Conservation (phyloP, 1,284 basidiomycete genomes). For the Nidula niveotomentosa region DNA sequence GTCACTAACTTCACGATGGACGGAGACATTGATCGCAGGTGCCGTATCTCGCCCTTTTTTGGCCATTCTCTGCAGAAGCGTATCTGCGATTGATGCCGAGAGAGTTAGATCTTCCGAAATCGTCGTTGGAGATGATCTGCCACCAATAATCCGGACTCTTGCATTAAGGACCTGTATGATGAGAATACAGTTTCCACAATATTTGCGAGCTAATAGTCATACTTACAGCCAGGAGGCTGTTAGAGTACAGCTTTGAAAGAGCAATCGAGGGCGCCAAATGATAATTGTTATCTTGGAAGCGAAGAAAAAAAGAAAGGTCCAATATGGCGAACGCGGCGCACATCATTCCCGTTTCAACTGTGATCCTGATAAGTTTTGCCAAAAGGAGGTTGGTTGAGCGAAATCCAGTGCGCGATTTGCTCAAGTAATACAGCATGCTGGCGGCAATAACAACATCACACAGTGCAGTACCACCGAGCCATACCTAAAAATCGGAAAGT, state of each 20-base stretch:
- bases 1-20: too few relatives aligned
- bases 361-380: constrained; percentile 13
- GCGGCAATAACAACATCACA: constrained; percentile 24
- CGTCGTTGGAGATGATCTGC: background rate
- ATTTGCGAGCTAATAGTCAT: background rate
- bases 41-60: too few relatives aligned
- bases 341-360: constrained; percentile 29
- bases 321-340: constrained; percentile 24
- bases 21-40: too few relatives aligned
- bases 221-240: constrained; percentile 25
- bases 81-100: too few relatives aligned
- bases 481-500: constrained; percentile 11
- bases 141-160: constrained; percentile 1
- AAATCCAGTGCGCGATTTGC: constrained; percentile 15
- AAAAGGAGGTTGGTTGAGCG: constrained; percentile 14
- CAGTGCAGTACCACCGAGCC: constrained; percentile 22
- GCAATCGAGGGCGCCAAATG: constrained; percentile 24
- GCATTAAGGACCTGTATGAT: constrained; percentile 1
- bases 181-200: background rate
- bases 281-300: constrained; percentile 22
- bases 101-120: too few relatives aligned
- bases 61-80: too few relatives aligned
- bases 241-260: constrained; percentile 32
- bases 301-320: constrained; percentile 26
- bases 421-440: constrained; percentile 21